Evolutionary conservation across 2,329 filamentous ascomycete species (phyloP), one percentile per base, ranked within the genome.

Genomic region (Neonectria magnoliae): DNA sequence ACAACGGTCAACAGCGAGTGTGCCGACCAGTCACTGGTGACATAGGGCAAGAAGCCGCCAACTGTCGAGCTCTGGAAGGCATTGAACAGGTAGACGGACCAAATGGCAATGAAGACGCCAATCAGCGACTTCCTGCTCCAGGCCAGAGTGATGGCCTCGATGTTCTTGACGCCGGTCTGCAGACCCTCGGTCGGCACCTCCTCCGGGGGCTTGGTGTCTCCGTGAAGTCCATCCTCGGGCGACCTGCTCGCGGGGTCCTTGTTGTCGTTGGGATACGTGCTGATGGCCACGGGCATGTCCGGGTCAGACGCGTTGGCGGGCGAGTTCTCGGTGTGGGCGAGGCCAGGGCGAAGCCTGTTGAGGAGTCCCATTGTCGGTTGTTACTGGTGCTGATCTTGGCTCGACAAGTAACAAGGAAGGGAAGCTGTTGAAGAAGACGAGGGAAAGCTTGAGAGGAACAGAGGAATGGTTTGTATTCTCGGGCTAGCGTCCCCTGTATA

Each of bases 1-100:
- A 87, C 84, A 29, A 85, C 80, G 1, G 83, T 81, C 13, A 87
- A 74, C 2, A 88, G 79, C 4, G 85, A 87, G 70, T 89, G 87
- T 0, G 79, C 75, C 33, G 81, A 74, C 57, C 84, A 89, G 22
- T 77, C 79, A 66, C 82, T 86, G 3, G 84, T 84, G 16, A 82
- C 80, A 65, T 79, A 86, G 1, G 84, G 80, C 4, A 76, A 71
- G 47, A 86, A 68, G 68, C 76, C 83, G 42, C 63, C 68, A 0
- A 80, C 68, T 10, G 85, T 82, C 6, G 79, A 78, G n/a, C 76
- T 77, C 60, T 84, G 81, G 38, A 87, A 78, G 5, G 81, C 82
- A 50, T 86, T 83, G 70, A 84, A 79, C 47, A 87, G 81, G 72
- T 83, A 83, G 41, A 87, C 76, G 0, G 84, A 65, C 74, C 81